Conservation (phyloP, 2,329 filamentous ascomycete genomes). For the Pseudogymnoascus verrucosus region DNA sequence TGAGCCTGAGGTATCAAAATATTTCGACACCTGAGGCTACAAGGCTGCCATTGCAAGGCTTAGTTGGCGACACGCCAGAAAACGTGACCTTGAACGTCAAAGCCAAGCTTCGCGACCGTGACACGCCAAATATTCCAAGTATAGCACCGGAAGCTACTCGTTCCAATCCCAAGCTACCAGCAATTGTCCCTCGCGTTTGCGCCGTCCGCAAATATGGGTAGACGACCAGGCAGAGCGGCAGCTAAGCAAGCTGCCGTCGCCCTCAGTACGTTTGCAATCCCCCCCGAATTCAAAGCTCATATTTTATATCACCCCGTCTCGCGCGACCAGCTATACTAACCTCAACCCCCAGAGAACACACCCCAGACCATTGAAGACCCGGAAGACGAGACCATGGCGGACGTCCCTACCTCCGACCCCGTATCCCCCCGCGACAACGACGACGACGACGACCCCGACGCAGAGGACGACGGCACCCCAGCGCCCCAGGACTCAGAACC, state of each 20-base stretch:
- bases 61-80: conserved; percentile 1
- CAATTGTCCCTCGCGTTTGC: conserved; percentile 3
- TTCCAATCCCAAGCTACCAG: not conserved
- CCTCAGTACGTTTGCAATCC: conserved; percentile 36
- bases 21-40: not conserved
- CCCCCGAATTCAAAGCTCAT: not conserved
- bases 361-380: conserved; percentile 36
- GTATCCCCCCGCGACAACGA: conserved; percentile 25
- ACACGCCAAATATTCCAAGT: conserved; percentile 7
- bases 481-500: conserved; percentile 41
- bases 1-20: not conserved
- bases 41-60: not conserved
- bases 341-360: conserved; percentile 36
- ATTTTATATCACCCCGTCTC: conserved; percentile 12
- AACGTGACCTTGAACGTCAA: conserved; percentile 8
- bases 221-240: conserved; percentile 45
- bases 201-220: conserved; percentile 29
- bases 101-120: conserved; percentile 6
- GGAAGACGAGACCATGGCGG: conserved; percentile 39
- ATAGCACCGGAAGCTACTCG: conserved; percentile 12
- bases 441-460: conserved; percentile 42
- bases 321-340: conserved; percentile 2
- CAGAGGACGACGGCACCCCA: conserved; percentile 35
- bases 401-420: conserved; percentile 27
- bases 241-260: conserved; percentile 46